These are phyloP conservation scores for Davidsoniella neocaledoniae DNA, from an alignment of 2,329 filamentous ascomycete genomes.

Conservation along the genomic window DNA sequence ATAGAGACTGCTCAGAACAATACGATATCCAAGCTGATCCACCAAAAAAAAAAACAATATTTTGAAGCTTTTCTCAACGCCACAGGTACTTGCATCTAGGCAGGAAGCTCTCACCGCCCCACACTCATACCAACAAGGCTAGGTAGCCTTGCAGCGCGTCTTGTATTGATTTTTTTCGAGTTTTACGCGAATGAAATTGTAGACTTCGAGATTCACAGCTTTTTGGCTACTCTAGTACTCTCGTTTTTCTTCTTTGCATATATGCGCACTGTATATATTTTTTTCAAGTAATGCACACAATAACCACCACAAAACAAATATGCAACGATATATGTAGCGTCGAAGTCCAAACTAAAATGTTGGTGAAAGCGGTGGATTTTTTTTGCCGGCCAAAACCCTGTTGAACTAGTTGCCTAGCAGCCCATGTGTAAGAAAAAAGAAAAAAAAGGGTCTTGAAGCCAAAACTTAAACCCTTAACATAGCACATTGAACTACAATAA, in stretches of 20 bases:
- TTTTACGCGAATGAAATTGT: neutral
- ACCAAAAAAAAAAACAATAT: no score
- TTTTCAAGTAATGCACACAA: no score
- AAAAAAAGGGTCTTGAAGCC: constrained; percentile 1
- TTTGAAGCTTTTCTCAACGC: no score
- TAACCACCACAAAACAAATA: no score
- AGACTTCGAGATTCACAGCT: neutral
- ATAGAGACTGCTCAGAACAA: no score
- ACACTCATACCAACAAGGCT: constrained; percentile 4
- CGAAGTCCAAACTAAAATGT: constrained; percentile 1
- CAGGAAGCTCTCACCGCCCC: constrained; percentile 7
- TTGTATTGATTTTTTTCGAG: constrained; percentile 2
- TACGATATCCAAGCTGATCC: no score
- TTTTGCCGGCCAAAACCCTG: constrained; percentile 1
- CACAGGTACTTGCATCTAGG: neutral
- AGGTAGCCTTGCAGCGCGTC: neutral
- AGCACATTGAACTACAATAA: neutral
- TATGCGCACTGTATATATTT: no score
- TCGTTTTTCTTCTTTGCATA: neutral
- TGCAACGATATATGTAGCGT: no score
- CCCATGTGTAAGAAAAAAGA: neutral
- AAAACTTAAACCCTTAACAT: no score
- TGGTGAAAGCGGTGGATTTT: constrained; percentile 1
- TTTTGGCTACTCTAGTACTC: neutral
- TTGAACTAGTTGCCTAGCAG: constrained; percentile 1